A percentile compares a stretch with the other conserved stretches of the same genome.
These are phyloP conservation scores for Roridomyces roridus DNA, from an alignment of 768 basidiomycete genomes.

Conservation along the genomic window DNA sequence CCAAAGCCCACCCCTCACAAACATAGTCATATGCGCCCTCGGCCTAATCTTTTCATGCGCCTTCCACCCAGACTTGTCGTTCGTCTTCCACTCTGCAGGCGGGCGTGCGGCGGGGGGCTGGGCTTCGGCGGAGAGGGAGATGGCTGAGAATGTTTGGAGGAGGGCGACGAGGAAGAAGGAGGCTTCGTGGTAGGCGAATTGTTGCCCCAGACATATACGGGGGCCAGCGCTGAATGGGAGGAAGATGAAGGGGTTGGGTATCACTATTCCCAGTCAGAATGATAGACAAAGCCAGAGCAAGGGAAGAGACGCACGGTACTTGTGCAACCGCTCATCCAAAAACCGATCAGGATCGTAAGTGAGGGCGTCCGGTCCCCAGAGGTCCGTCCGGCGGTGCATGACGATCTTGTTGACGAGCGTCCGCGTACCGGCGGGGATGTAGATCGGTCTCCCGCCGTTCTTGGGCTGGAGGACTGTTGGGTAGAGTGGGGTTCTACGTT, in stretches of 20 bases:
- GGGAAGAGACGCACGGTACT: slow-evolving; percentile 53
- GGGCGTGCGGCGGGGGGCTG: slow-evolving; percentile 49
- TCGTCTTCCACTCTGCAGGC: slow-evolving; percentile 50
- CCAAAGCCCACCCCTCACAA: no score
- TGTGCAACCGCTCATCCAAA: slow-evolving; percentile 63
- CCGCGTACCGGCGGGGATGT: slow-evolving; percentile 48
- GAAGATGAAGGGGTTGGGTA: slow-evolving; percentile 42
- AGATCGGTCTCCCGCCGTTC: slow-evolving; percentile 41
- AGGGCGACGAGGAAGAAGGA: slow-evolving; percentile 69
- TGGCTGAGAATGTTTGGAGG: slow-evolving; percentile 56
- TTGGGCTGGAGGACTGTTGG: slow-evolving; percentile 34
- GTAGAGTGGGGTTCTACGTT: slow-evolving; percentile 28
- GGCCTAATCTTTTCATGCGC: slow-evolving; percentile 53
- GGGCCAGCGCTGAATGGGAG: slow-evolving; percentile 59
- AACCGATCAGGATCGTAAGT: slow-evolving; percentile 73
- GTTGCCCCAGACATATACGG: slow-evolving; percentile 58
- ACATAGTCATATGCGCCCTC: slow-evolving; percentile 61
- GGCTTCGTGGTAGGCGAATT: slow-evolving; percentile 72
- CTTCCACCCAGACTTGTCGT: slow-evolving; percentile 39
- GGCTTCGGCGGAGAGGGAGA: slow-evolving; percentile 51
- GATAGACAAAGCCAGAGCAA: neutral
- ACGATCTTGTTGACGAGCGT: slow-evolving; percentile 54
- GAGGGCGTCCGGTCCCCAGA: slow-evolving; percentile 74
- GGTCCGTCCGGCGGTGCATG: slow-evolving; percentile 67
- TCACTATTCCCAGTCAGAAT: slow-evolving; percentile 2